Percentiles rank a stretch among this genome's conserved stretches.
phyloP scores from a whole-genome alignment of 192 early-diverging fungal genomes.

The Linderina pennispora region DNA sequence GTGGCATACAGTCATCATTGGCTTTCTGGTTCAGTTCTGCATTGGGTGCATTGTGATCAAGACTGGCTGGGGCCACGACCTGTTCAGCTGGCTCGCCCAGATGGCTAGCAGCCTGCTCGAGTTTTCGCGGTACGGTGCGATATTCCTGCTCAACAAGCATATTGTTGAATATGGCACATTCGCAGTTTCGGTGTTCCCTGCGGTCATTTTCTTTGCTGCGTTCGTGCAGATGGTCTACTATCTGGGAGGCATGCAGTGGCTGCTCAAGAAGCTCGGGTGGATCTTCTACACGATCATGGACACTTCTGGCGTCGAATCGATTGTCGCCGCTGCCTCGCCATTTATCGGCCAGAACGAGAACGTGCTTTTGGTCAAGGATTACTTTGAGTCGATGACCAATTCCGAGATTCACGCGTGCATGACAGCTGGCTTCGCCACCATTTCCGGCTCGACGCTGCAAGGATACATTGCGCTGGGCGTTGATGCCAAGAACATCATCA shows the following conservation, averaged over 20 bases:
- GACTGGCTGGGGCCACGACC: conserved; percentile 59
- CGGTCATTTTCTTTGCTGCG: conserved; percentile 83
- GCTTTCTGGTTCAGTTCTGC: conserved; percentile 68
- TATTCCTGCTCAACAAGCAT: conserved; percentile 60
- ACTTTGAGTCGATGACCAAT: conserved; percentile 73
- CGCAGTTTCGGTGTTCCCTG: conserved; percentile 69
- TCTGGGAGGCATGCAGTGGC: conserved; percentile 75
- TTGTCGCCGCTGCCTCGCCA: conserved; percentile 80
- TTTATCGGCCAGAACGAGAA: conserved; percentile 85
- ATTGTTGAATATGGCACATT: conserved; percentile 48
- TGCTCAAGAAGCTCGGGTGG: conserved; percentile 59
- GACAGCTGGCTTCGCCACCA: conserved; percentile 86
- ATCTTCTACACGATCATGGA: conserved; percentile 66
- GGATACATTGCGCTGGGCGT: conserved; percentile 71
- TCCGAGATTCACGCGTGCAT: conserved; percentile 85
- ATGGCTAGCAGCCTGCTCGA: conserved; percentile 57
- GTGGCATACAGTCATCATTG: conserved; percentile 68
- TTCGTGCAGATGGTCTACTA: conserved; percentile 82
- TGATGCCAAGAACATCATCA: conserved; percentile 59
- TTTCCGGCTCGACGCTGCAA: conserved; percentile 75
- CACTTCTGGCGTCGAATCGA: conserved; percentile 74
- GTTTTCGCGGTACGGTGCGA: conserved; percentile 59
- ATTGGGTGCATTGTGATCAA: conserved; percentile 75
- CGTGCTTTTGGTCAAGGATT: conserved; percentile 74
- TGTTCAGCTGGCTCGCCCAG: conserved; percentile 65